Evolutionary conservation across 2,329 filamentous ascomycete genomes (phyloP).

Genomic region (Xylogone sp.): DNA sequence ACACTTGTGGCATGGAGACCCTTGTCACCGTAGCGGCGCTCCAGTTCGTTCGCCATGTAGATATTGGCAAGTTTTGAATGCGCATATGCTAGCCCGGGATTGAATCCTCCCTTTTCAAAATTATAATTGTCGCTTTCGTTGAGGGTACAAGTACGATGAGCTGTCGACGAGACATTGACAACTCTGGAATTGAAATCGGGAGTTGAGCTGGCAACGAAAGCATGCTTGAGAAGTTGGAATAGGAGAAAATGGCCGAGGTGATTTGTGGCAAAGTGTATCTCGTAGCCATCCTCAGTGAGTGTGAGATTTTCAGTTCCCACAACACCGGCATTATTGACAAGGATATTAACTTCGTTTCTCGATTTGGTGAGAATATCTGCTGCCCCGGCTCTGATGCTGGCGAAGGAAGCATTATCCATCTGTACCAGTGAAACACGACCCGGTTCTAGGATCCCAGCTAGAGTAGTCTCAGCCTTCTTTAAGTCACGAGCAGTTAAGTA

Average conservation of each 20-base stretch:
- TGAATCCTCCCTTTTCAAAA: slow-evolving; percentile 25
- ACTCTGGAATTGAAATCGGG: slow-evolving; percentile 41
- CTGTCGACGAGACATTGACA: slow-evolving; percentile 40
- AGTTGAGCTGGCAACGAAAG: slow-evolving; percentile 37
- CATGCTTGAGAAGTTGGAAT: slow-evolving; percentile 44
- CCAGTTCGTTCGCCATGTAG: slow-evolving; percentile 42
- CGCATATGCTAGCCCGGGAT: slow-evolving; percentile 34
- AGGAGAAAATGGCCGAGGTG: slow-evolving; percentile 52
- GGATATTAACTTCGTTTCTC: slow-evolving; percentile 25
- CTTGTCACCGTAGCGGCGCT: slow-evolving; percentile 36
- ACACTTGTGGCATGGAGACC: slow-evolving; percentile 38
- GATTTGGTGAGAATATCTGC: slow-evolving; percentile 17
- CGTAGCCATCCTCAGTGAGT: slow-evolving; percentile 42
- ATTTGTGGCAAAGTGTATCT: slow-evolving; percentile 49
- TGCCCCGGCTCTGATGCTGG: slow-evolving; percentile 27
- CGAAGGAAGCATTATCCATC: slow-evolving; percentile 30
- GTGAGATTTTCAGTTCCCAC: slow-evolving; percentile 21
- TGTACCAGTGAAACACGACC: slow-evolving; percentile 28
- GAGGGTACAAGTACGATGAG: no score
- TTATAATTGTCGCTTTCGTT: slow-evolving; percentile 39
- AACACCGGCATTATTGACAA: slow-evolving; percentile 22
- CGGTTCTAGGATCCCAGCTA: slow-evolving; percentile 36
- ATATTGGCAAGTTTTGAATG: slow-evolving; percentile 43
- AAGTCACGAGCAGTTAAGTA: slow-evolving; percentile 33
- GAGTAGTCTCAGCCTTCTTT: no score